Percentiles rank a stretch among this genome's conserved stretches.
Evolutionary conservation across 495 filamentous ascomycete genomes (phyloP).

Genomic region (Aspergillus avenaceus): DNA sequence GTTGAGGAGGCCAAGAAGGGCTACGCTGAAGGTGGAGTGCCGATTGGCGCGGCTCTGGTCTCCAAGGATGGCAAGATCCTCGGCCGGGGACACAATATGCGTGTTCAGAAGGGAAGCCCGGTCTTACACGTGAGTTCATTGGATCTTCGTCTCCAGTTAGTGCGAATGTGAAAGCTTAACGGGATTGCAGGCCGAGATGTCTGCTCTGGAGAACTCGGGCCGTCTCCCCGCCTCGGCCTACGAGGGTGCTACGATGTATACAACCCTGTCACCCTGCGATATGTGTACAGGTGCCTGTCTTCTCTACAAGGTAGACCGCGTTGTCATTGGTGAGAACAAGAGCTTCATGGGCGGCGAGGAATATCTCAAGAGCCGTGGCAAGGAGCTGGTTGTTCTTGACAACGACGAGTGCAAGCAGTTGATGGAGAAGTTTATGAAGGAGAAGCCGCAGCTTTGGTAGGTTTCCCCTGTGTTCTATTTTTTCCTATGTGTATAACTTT

Average conservation of each 20-base stretch:
- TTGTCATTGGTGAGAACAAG: constrained; percentile 82
- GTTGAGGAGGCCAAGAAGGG: constrained; percentile 71
- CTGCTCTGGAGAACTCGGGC: constrained; percentile 73
- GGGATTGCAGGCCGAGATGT: constrained; percentile 67
- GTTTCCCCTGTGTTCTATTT: too few relatives aligned
- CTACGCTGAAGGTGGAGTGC: constrained; percentile 71
- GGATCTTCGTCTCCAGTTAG: background rate
- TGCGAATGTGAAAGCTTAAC: background rate
- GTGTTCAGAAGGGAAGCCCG: constrained; percentile 70
- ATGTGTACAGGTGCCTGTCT: constrained; percentile 87
- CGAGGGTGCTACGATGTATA: constrained; percentile 77
- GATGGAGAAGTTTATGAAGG: constrained; percentile 73
- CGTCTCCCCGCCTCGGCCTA: constrained; percentile 70
- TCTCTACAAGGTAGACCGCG: constrained; percentile 73
- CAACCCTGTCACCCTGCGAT: constrained; percentile 80
- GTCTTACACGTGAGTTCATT: constrained; percentile 64
- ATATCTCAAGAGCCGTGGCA: constrained; percentile 63
- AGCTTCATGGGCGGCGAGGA: constrained; percentile 76
- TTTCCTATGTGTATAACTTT: constrained; percentile 6
- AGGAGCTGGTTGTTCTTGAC: constrained; percentile 72
- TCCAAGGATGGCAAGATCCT: constrained; percentile 67
- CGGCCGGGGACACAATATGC: constrained; percentile 79
- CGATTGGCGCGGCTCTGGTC: constrained; percentile 76
- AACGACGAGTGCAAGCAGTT: constrained; percentile 64
- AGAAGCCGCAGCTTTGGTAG: constrained; percentile 74